phyloP scores from a whole-genome alignment of 192 early-diverging fungal genomes.

The Spinellus fusiger region DNA sequence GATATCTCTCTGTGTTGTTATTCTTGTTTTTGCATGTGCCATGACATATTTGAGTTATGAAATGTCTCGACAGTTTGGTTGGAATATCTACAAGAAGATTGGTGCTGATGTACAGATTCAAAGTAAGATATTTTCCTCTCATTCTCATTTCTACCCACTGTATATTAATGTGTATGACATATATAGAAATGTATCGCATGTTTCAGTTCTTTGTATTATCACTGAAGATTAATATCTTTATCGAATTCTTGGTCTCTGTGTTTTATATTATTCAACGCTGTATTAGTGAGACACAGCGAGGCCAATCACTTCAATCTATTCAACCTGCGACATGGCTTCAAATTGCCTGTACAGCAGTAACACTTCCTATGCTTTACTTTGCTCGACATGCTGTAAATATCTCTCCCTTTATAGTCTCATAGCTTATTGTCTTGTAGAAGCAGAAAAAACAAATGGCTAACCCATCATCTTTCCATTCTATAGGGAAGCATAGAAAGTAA shows the following conservation, averaged over 20 bases:
- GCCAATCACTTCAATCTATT: background rate
- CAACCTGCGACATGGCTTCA: conserved; percentile 8
- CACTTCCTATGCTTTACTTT: conserved; percentile 32
- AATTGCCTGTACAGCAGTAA: conserved; percentile 18
- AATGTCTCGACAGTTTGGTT: conserved; percentile 34
- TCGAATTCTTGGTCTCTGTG: conserved; percentile 62
- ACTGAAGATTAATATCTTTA: conserved; percentile 79
- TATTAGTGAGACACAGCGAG: background rate
- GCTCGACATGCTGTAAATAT: conserved; percentile 25
- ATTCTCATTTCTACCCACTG: too few relatives aligned
- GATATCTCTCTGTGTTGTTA: conserved; percentile 24
- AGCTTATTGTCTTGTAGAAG: background rate
- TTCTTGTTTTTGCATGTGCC: conserved; percentile 21
- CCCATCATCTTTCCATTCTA: background rate
- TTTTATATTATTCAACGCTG: conserved; percentile 45
- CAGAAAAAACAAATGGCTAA: conserved; percentile 1
- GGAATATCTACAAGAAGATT: conserved; percentile 63
- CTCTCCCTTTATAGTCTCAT: background rate
- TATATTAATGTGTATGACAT: too few relatives aligned
- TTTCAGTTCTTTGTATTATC: conserved; percentile 78
- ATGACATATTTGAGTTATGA: conserved; percentile 24
- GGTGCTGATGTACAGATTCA: conserved; percentile 57
- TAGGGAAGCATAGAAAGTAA: conserved; percentile 29
- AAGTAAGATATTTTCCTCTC: conserved; percentile 48
- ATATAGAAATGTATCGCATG: conserved; percentile 48